Percentiles rank a stretch among this genome's conserved stretches.
These are phyloP conservation scores for Syzygium malaccense DNA, from an alignment of 441 rosid genomes.

Conservation along the genomic window DNA sequence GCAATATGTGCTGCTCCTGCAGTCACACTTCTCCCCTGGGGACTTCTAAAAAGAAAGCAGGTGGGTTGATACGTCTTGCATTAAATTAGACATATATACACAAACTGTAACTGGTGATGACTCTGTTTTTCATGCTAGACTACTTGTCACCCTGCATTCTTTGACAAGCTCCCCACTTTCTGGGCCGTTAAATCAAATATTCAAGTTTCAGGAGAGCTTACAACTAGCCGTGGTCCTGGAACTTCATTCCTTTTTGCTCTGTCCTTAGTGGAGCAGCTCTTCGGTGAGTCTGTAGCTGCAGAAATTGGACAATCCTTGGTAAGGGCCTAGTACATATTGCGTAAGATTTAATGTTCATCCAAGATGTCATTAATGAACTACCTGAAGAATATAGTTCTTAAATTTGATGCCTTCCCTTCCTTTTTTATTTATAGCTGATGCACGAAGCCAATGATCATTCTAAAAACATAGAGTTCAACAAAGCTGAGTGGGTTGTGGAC, in stretches of 20 bases:
- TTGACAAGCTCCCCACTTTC: conserved; percentile 73
- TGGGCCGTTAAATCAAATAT: conserved; percentile 88
- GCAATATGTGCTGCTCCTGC: conserved; percentile 97
- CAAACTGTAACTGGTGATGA: conserved; percentile 36
- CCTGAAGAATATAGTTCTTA: not conserved
- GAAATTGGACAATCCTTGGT: conserved; percentile 66
- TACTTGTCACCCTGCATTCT: conserved; percentile 92
- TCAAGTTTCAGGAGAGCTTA: conserved; percentile 83
- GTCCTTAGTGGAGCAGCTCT: conserved; percentile 71
- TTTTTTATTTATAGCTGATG: conserved; percentile 39
- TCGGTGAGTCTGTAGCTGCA: conserved; percentile 66
- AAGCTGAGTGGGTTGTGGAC: conserved; percentile 65
- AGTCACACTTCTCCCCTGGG: conserved; percentile 94
- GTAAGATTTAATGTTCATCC: not conserved
- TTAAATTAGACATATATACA: not conserved
- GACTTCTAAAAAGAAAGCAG: conserved; percentile 66
- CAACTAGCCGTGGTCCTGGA: conserved; percentile 96
- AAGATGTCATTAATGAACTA: not conserved
- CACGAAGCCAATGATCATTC: conserved; percentile 25
- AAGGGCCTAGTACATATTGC: conserved; percentile 1
- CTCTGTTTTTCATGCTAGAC: conserved; percentile 57
- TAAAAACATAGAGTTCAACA: conserved; percentile 63
- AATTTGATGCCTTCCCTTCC: not conserved
- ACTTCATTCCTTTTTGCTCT: conserved; percentile 83
- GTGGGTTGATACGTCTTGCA: conserved; percentile 16